Evolutionary conservation across 176 grass and related monocot species (phyloP).

Genomic region (Juncus inflexus): DNA sequence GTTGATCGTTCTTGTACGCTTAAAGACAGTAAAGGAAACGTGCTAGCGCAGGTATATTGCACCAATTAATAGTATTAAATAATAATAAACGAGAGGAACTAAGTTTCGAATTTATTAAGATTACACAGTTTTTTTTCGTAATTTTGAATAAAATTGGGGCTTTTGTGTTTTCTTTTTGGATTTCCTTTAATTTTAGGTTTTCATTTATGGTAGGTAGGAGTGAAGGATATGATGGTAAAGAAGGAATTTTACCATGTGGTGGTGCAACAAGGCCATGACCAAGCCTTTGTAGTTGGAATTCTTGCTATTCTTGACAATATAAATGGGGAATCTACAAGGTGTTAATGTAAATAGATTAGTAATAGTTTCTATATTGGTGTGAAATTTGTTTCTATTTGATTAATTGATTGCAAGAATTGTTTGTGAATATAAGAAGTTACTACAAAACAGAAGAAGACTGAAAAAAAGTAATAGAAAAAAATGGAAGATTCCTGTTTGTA

Average conservation of each 20-base stretch:
- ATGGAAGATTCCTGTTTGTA: too few species aligned
- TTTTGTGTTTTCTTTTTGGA: background rate
- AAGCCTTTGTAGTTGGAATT: slow-evolving; percentile 71
- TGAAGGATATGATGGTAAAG: slow-evolving; percentile 54
- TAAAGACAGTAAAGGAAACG: slow-evolving; percentile 48
- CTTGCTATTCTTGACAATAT: slow-evolving; percentile 92
- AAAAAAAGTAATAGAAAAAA: slow-evolving; percentile 8
- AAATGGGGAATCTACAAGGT: slow-evolving; percentile 77
- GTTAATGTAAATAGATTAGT: slow-evolving; percentile 31
- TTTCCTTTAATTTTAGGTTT: slow-evolving; percentile 9
- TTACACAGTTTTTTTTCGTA: background rate
- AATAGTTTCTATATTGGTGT: background rate
- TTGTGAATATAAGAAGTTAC: slow-evolving; percentile 17
- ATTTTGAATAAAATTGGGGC: background rate
- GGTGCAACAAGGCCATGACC: slow-evolving; percentile 84
- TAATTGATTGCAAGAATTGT: slow-evolving; percentile 12
- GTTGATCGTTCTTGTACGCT: slow-evolving; percentile 56
- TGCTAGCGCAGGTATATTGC: slow-evolving; percentile 62
- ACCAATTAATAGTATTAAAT: background rate
- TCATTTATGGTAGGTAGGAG: slow-evolving; percentile 44
- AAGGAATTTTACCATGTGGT: slow-evolving; percentile 80
- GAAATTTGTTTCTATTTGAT: slow-evolving; percentile 11
- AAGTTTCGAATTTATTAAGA: background rate
- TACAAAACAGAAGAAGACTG: background rate
- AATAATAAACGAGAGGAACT: background rate